Evolutionary conservation across 2,329 filamentous ascomycete species (phyloP).

Genomic region (Trichoderma lentiforme): DNA sequence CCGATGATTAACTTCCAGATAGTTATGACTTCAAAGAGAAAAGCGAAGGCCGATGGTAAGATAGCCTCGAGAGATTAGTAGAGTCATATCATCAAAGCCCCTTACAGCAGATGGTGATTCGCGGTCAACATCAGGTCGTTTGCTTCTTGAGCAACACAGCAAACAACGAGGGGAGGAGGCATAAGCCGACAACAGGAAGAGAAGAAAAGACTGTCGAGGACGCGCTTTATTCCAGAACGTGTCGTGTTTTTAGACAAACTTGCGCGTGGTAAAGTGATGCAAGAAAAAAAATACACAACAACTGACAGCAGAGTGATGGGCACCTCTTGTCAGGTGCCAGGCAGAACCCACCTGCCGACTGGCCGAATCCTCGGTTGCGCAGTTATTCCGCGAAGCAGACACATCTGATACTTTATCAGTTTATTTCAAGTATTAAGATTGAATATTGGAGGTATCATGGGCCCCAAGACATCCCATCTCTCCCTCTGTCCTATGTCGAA

Average conservation of each 20-base stretch:
- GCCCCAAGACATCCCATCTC: not conserved
- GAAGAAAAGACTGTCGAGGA: not conserved
- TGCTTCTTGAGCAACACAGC: not conserved
- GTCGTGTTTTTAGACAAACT: not conserved
- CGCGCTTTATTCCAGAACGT: conserved; percentile 1
- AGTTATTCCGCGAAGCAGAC: not conserved
- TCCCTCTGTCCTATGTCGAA: not conserved
- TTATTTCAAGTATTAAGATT: not conserved
- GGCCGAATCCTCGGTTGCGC: not conserved
- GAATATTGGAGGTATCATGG: not conserved
- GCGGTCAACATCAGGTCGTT: not conserved
- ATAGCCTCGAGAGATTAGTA: not conserved
- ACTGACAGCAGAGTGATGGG: not conserved
- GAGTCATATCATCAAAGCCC: not conserved
- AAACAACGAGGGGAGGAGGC: not conserved
- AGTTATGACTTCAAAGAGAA: not conserved
- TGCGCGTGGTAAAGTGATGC: not conserved
- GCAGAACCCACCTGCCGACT: not conserved
- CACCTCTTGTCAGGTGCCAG: not conserved
- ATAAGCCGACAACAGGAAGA: not conserved
- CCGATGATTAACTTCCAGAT: not conserved
- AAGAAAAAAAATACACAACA: not conserved
- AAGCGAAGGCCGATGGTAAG: not conserved
- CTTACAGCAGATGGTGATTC: not conserved
- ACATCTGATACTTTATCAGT: not conserved